These are phyloP conservation scores for Cutaneotrichosporon cavernicola DNA, from an alignment of 1,284 basidiomycete genomes.

Conservation along the genomic window DNA sequence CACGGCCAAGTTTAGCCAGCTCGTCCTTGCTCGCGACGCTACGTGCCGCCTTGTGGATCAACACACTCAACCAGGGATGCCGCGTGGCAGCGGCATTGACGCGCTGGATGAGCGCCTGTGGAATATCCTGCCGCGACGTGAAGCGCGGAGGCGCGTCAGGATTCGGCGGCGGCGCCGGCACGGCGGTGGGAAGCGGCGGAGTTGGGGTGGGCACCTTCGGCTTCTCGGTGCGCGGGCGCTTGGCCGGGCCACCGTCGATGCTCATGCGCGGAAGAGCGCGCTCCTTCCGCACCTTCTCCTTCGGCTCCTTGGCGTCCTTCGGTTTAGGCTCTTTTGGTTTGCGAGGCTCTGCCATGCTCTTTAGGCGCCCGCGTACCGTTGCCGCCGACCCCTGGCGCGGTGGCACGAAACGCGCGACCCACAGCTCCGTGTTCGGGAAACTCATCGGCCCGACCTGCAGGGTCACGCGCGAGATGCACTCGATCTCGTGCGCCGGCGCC, in stretches of 20 bases:
- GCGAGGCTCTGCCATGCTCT: conserved; percentile 17
- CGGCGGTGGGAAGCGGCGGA: background rate
- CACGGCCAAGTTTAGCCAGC: conserved; percentile 43
- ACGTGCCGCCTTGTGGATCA: conserved; percentile 51
- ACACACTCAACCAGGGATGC: conserved; percentile 43
- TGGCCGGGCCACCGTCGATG: conserved; percentile 2
- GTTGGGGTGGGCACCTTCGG: conserved; percentile 12
- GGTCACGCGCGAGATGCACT: conserved; percentile 45
- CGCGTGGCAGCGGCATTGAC: conserved; percentile 47
- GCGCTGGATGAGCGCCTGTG: conserved; percentile 40
- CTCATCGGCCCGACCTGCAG: conserved; percentile 44
- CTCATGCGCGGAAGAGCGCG: conserved; percentile 6
- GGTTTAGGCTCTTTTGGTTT: conserved; percentile 15
- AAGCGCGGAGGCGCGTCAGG: conserved; percentile 10
- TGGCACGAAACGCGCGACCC: conserved; percentile 49
- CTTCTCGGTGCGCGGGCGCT: background rate
- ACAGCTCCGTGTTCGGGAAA: conserved; percentile 46
- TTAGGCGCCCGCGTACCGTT: conserved; percentile 18
- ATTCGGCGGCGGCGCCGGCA: background rate
- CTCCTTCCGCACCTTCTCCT: conserved; percentile 16
- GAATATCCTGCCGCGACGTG: conserved; percentile 26
- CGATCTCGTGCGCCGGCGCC: conserved; percentile 48
- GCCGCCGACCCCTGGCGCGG: conserved; percentile 23
- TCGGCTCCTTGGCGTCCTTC: conserved; percentile 22
- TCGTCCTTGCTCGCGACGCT: conserved; percentile 46